These are phyloP conservation scores for Peniophora sp. DNA, from an alignment of 1,284 basidiomycete species.

Conservation along the genomic window DNA sequence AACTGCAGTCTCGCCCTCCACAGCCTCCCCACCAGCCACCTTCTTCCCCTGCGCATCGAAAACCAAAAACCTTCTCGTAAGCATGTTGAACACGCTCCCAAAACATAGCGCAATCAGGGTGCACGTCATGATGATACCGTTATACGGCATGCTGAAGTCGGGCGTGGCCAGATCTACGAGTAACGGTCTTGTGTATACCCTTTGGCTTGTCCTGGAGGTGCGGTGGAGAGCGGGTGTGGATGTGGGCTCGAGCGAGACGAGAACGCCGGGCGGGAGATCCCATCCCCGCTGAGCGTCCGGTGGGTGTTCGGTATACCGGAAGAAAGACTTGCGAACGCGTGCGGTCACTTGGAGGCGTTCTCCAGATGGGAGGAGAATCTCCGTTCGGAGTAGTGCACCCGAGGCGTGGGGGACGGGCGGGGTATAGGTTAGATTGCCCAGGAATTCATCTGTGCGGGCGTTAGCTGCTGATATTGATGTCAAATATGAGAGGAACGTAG, in stretches of 20 bases:
- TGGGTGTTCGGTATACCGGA: slow-evolving; percentile 93
- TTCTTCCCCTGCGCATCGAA: slow-evolving; percentile 15
- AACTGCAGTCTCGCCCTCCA: too few species aligned
- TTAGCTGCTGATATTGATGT: slow-evolving; percentile 6
- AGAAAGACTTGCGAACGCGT: slow-evolving; percentile 78
- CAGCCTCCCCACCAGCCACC: too few species aligned
- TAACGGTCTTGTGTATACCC: slow-evolving; percentile 78
- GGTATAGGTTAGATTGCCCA: slow-evolving; percentile 57
- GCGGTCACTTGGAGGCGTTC: slow-evolving; percentile 60
- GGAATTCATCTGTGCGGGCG: slow-evolving; percentile 40
- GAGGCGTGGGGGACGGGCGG: slow-evolving; percentile 63
- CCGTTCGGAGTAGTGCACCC: slow-evolving; percentile 70
- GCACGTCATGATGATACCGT: slow-evolving; percentile 94
- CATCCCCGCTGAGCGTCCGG: slow-evolving; percentile 94
- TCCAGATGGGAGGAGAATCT: slow-evolving; percentile 63
- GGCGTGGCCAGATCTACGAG: slow-evolving; percentile 91
- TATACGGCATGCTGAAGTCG: slow-evolving; percentile 99
- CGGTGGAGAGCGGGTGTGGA: too few species aligned
- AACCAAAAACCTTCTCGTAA: slow-evolving; percentile 75
- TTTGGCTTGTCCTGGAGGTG: slow-evolving; percentile 5
- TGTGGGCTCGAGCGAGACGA: slow-evolving; percentile 47
- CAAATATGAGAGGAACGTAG: slow-evolving; percentile 1
- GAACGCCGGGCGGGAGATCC: slow-evolving; percentile 81
- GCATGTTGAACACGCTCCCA: slow-evolving; percentile 83
- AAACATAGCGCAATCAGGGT: slow-evolving; percentile 91